A percentile compares a stretch with the other conserved stretches of the same genome.
Conservation (phyloP, 139 green algal genomes). For the Haematococcus lacustris region DNA sequence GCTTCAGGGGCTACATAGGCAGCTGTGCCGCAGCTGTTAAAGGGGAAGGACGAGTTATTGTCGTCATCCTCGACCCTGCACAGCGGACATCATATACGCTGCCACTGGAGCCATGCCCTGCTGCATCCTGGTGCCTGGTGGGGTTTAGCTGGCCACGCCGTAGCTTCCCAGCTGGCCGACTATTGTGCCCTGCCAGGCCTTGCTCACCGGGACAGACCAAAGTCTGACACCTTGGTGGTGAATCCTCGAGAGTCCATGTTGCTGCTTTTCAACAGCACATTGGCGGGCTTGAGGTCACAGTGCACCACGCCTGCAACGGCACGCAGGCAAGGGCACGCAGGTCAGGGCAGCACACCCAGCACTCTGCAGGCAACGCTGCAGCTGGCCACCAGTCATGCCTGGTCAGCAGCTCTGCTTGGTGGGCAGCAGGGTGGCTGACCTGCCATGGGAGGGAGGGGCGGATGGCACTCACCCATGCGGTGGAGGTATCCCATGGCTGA, state of each 20-base stretch:
- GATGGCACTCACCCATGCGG: constrained; percentile 48
- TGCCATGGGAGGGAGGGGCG: too few relatives aligned
- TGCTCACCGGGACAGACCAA: constrained; percentile 18
- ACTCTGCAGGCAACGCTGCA: too few relatives aligned
- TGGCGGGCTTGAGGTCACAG: constrained; percentile 79
- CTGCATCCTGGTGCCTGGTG: too few relatives aligned
- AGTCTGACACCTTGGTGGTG: constrained; percentile 51
- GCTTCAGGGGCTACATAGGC: constrained; percentile 54
- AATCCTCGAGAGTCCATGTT: constrained; percentile 53
- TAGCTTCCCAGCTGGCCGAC: too few relatives aligned
- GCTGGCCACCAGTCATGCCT: too few relatives aligned
- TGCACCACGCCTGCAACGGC: constrained; percentile 47
- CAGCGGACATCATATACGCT: too few relatives aligned
- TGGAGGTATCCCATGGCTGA: constrained; percentile 62
- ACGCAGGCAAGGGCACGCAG: neutral
- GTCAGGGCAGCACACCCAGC: neutral
- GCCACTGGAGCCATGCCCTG: too few relatives aligned
- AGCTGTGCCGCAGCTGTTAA: constrained; percentile 53
- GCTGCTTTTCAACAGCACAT: constrained; percentile 69
- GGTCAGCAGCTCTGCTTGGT: too few relatives aligned
- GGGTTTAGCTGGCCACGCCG: too few relatives aligned
- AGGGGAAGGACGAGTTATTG: constrained; percentile 40
- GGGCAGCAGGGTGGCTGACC: too few relatives aligned
- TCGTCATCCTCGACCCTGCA: constrained; percentile 56
- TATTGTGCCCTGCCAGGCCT: too few relatives aligned